Evolutionary conservation across 352 stramenopile genomes (phyloP).

Genomic region (Albugo laibachii): DNA sequence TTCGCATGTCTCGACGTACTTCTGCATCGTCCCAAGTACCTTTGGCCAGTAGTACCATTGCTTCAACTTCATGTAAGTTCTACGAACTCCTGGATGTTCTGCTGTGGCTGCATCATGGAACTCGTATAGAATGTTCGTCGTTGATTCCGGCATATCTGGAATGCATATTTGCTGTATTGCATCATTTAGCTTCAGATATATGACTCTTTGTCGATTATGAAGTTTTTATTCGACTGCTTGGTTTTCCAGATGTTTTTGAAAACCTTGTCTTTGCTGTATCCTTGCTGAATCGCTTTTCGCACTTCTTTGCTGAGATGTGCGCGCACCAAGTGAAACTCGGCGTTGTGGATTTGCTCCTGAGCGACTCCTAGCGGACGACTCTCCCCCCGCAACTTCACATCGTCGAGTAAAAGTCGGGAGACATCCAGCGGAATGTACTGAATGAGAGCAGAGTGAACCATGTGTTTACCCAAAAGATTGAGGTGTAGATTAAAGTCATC

Average conservation of each 20-base stretch:
- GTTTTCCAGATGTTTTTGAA: background rate
- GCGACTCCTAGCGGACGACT: background rate
- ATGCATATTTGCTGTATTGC: background rate
- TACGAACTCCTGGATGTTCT: conserved; percentile 4
- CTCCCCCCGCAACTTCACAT: background rate
- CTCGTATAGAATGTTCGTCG: background rate
- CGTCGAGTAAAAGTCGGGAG: background rate
- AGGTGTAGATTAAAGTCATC: no score
- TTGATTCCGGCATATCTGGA: background rate
- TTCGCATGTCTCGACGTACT: conserved; percentile 5
- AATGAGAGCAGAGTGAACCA: background rate
- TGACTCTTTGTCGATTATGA: background rate
- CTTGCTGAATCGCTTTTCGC: background rate
- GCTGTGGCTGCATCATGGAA: conserved; percentile 1
- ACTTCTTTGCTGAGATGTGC: background rate
- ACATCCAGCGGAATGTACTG: background rate
- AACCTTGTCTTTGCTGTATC: background rate
- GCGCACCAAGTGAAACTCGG: background rate
- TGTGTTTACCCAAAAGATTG: background rate
- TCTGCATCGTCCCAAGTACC: conserved; percentile 1
- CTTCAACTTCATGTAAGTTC: background rate
- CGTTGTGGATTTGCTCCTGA: background rate
- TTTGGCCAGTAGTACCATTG: conserved; percentile 8
- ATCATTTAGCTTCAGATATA: background rate
- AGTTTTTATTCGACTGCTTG: background rate